phyloP scores from a whole-genome alignment of 1,284 basidiomycete species.

The Gymnopus androsaceus region DNA sequence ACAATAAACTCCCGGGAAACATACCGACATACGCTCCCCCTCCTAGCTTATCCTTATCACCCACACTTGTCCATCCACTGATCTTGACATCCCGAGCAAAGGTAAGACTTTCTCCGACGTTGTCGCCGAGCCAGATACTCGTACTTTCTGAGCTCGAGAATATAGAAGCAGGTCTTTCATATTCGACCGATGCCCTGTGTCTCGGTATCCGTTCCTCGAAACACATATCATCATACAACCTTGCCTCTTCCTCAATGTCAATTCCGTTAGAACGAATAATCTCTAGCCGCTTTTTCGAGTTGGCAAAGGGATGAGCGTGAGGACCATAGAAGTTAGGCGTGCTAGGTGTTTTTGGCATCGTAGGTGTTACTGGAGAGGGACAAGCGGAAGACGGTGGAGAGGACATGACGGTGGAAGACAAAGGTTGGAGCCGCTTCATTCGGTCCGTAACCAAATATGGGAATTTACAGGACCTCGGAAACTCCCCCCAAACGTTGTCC shows the following conservation, averaged over 20 bases:
- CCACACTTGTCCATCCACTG: slow-evolving; percentile 68
- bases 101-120: slow-evolving; percentile 48
- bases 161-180: slow-evolving; percentile 48
- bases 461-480: too few species aligned
- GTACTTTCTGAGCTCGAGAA: slow-evolving; percentile 48
- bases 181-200: slow-evolving; percentile 32
- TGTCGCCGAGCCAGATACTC: slow-evolving; percentile 61
- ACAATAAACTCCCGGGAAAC: slow-evolving; percentile 19
- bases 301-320: slow-evolving; percentile 16
- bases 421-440: neutral
- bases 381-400: slow-evolving; percentile 11
- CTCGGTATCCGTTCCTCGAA: slow-evolving; percentile 20
- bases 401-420: slow-evolving; percentile 12
- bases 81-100: slow-evolving; percentile 68
- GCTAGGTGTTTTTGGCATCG: slow-evolving; percentile 5
- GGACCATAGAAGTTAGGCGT: slow-evolving; percentile 1
- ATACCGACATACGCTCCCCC: slow-evolving; percentile 65
- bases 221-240: slow-evolving; percentile 48
- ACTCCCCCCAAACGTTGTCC: too few species aligned
- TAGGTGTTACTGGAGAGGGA: slow-evolving; percentile 16
- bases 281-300: slow-evolving; percentile 16
- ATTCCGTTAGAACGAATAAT: slow-evolving; percentile 28
- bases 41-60: slow-evolving; percentile 42
- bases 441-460: too few species aligned
- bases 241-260: slow-evolving; percentile 48